These are phyloP conservation scores for Sphaerosporella brunnea DNA, from an alignment of 495 filamentous ascomycete genomes.

Conservation along the genomic window DNA sequence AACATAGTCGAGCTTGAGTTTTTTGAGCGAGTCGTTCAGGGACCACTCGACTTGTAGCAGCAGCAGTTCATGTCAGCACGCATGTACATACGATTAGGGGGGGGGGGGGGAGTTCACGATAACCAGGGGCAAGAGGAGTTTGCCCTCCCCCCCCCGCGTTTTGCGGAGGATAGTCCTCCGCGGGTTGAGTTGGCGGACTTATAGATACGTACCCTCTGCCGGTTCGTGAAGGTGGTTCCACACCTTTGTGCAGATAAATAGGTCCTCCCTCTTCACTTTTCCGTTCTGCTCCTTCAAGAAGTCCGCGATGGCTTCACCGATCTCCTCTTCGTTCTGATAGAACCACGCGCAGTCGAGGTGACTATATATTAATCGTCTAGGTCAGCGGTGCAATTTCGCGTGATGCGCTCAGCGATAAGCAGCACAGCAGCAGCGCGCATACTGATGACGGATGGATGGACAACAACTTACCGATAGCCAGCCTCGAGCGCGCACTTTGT, in stretches of 20 bases:
- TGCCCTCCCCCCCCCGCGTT: too few species aligned
- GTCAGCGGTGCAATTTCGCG: too few species aligned
- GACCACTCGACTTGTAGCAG: constrained; percentile 46
- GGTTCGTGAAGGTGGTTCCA: constrained; percentile 47
- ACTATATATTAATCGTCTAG: too few species aligned
- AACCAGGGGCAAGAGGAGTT: neutral
- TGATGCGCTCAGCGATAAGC: too few species aligned
- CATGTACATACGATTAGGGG: too few species aligned
- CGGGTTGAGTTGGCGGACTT: neutral
- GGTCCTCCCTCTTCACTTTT: constrained; percentile 36
- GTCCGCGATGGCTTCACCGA: constrained; percentile 50
- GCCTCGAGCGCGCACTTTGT: constrained; percentile 38
- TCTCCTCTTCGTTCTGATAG: constrained; percentile 61
- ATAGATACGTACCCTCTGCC: constrained; percentile 28
- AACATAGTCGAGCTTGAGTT: constrained; percentile 46
- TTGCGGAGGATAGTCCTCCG: too few species aligned
- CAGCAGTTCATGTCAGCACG: constrained; percentile 3
- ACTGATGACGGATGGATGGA: neutral
- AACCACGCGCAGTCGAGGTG: constrained; percentile 66
- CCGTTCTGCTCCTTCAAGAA: constrained; percentile 42
- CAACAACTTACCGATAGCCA: constrained; percentile 34
- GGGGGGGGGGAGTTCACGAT: too few species aligned
- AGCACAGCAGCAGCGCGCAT: neutral
- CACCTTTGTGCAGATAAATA: constrained; percentile 50
- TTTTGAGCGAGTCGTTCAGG: constrained; percentile 44